These are phyloP conservation scores for Lycium ferocissimum DNA, from an alignment of 257 asterid genomes.

Conservation along the genomic window DNA sequence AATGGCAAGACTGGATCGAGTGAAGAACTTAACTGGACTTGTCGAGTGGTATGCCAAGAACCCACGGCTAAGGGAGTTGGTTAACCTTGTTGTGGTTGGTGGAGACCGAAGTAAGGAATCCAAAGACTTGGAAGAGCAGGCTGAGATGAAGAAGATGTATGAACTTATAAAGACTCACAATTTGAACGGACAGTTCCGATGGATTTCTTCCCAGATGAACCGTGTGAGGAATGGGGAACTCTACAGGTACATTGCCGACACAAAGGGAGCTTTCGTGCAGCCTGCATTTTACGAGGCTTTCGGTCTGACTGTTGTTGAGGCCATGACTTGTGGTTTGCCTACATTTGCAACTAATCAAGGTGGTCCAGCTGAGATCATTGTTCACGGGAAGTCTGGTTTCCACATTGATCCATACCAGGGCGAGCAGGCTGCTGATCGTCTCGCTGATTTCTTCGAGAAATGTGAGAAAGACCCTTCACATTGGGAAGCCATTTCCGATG, in stretches of 20 bases:
- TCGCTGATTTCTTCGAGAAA: conserved; percentile 73
- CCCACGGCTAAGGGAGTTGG: conserved; percentile 75
- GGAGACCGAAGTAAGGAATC: conserved; percentile 94
- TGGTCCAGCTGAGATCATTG: conserved; percentile 94
- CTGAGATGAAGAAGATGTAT: conserved; percentile 94
- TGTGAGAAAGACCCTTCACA: conserved; percentile 68
- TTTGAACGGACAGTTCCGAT: conserved; percentile 85
- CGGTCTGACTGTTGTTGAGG: conserved; percentile 95
- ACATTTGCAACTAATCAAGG: conserved; percentile 89
- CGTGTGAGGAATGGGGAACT: conserved; percentile 94
- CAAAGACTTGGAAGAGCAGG: conserved; percentile 93
- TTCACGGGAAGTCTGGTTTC: conserved; percentile 92
- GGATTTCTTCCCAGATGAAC: conserved; percentile 99
- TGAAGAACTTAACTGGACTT: conserved; percentile 86
- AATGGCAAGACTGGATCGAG: conserved; percentile 93
- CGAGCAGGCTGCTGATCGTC: conserved; percentile 73
- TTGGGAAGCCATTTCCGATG: conserved; percentile 74
- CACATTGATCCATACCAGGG: conserved; percentile 93
- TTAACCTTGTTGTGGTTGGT: conserved; percentile 87
- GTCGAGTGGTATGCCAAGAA: conserved; percentile 91
- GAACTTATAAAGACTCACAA: conserved; percentile 70
- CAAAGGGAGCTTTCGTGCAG: conserved; percentile 84
- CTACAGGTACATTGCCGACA: conserved; percentile 88
- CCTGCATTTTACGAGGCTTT: conserved; percentile 98
- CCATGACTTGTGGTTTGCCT: conserved; percentile 97